phyloP scores from a whole-genome alignment of 108 stramenopile genomes.

The Cyclotella sp. region DNA sequence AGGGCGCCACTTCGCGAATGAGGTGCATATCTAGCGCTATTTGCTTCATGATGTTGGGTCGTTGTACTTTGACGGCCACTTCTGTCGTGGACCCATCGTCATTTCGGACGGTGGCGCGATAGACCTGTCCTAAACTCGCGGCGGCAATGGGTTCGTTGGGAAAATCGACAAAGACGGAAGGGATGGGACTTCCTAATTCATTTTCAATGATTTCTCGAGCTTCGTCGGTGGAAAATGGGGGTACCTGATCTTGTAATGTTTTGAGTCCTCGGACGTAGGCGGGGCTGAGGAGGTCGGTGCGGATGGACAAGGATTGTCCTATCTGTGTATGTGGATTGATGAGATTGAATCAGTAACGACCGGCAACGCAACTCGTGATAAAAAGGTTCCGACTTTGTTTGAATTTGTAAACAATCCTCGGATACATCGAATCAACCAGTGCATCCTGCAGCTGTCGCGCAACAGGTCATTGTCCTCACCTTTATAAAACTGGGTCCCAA shows the following conservation, averaged over 20 bases:
- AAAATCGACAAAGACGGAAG: conserved; percentile 70
- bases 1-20: conserved; percentile 78
- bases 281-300: conserved; percentile 90
- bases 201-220: conserved; percentile 86
- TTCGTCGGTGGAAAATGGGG: conserved; percentile 76
- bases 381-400: neutral
- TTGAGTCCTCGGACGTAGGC: conserved; percentile 84
- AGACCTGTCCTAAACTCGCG: conserved; percentile 95
- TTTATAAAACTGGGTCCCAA: conserved; percentile 91
- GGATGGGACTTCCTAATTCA: conserved; percentile 79
- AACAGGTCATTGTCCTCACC: neutral
- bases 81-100: conserved; percentile 24
- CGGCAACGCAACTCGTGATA: neutral
- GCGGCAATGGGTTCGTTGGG: conserved; percentile 87
- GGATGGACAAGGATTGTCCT: conserved; percentile 94
- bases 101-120: conserved; percentile 67
- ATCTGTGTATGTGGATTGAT: conserved; percentile 26
- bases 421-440: too few relatives aligned
- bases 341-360: neutral
- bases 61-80: conserved; percentile 97
- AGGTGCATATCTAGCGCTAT: conserved; percentile 97
- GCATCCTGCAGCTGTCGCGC: too few relatives aligned
- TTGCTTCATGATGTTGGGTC: conserved; percentile 91
- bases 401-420: too few relatives aligned
- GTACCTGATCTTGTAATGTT: conserved; percentile 91